These are phyloP conservation scores for Irpex lacteus DNA, from an alignment of 1,284 basidiomycete genomes.

Conservation along the genomic window DNA sequence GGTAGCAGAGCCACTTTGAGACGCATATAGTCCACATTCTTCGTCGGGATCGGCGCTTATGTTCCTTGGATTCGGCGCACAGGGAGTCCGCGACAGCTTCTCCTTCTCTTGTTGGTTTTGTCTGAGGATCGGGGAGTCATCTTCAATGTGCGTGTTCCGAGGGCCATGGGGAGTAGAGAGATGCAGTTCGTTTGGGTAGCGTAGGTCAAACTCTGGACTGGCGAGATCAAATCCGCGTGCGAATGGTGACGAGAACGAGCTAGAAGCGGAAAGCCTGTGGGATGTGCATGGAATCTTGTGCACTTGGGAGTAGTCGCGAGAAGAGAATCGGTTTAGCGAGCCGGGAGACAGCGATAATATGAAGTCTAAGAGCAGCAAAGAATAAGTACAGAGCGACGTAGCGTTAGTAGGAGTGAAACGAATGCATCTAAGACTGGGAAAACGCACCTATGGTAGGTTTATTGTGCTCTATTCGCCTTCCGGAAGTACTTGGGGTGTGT, in stretches of 20 bases:
- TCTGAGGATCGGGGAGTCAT: neutral
- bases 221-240: neutral
- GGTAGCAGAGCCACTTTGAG: neutral
- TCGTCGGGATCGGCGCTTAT: neutral
- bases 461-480: neutral
- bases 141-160: neutral
- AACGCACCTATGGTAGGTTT: neutral
- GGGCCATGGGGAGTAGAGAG: neutral
- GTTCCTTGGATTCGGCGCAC: too few species aligned
- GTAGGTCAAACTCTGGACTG: neutral
- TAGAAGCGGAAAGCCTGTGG: neutral
- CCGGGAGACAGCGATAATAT: neutral
- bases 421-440: neutral
- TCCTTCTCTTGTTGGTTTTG: neutral
- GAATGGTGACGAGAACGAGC: neutral
- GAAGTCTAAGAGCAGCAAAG: neutral
- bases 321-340: neutral
- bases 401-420: neutral
- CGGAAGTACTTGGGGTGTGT: neutral
- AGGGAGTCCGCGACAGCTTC: too few species aligned
- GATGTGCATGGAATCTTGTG: neutral
- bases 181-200: neutral
- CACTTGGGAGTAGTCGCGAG: neutral
- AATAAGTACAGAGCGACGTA: neutral
- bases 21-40: constrained; percentile 2